These are phyloP conservation scores for Glaciozyma martinii DNA, from an alignment of 768 basidiomycete genomes.

Conservation along the genomic window DNA sequence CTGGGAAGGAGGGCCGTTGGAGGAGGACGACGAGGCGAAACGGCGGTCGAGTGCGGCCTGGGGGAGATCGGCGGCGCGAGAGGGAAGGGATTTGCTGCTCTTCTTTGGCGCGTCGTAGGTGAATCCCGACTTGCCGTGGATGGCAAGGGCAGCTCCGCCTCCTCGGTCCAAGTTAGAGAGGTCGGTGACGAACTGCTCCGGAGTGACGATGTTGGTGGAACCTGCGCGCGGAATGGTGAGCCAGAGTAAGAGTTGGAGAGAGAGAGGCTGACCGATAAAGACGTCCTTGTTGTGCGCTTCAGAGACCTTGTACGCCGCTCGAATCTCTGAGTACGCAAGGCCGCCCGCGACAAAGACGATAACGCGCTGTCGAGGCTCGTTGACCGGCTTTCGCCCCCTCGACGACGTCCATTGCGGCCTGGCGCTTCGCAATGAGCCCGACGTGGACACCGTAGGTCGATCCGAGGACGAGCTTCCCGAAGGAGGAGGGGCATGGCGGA, in stretches of 20 bases:
- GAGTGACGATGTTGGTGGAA: constrained; percentile 78
- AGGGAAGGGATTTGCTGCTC: too few relatives aligned
- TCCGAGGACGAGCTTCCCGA: constrained; percentile 42
- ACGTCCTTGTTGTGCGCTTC: constrained; percentile 71
- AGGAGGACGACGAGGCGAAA: too few relatives aligned
- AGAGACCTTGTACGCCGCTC: constrained; percentile 75
- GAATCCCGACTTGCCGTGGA: constrained; percentile 30
- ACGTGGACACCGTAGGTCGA: constrained; percentile 49
- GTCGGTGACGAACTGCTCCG: constrained; percentile 74
- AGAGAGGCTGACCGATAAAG: constrained; percentile 60
- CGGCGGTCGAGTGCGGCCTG: too few relatives aligned
- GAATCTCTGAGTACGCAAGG: constrained; percentile 89
- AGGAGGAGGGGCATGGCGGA: constrained; percentile 56
- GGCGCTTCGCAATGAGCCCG: constrained; percentile 66
- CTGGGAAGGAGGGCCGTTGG: too few relatives aligned
- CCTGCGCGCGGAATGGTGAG: constrained; percentile 42
- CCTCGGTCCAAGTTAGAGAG: constrained; percentile 75
- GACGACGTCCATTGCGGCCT: constrained; percentile 36
- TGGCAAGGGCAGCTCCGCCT: constrained; percentile 48
- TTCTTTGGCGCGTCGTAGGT: not conserved
- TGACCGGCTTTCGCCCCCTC: constrained; percentile 42
- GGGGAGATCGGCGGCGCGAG: too few relatives aligned
- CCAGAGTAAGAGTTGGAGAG: not conserved
- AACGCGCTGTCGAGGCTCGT: constrained; percentile 54
- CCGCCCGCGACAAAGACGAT: constrained; percentile 90